Conservation (phyloP, 2,329 filamentous ascomycete species). For the Penicillium sp. region DNA sequence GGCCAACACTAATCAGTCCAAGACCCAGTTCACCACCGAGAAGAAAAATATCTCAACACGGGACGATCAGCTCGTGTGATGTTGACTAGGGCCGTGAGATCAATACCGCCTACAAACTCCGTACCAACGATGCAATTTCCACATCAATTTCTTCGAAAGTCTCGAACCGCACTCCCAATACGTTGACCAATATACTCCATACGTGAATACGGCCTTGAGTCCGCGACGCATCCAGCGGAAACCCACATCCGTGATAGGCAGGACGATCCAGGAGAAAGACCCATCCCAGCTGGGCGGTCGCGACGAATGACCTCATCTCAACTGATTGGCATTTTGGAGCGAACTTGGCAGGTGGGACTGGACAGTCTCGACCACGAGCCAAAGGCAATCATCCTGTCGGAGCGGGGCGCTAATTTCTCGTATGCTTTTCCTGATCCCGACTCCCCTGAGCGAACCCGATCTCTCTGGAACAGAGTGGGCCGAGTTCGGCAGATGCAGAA, state of each 20-base stretch:
- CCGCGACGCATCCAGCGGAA: neutral
- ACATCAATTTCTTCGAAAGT: too few species aligned
- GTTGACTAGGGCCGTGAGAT: neutral
- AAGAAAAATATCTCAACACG: conserved; percentile 5
- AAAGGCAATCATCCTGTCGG: conserved; percentile 16
- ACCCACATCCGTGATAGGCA: neutral
- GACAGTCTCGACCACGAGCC: conserved; percentile 18
- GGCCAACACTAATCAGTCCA: neutral
- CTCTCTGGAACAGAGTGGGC: neutral
- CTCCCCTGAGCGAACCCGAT: neutral
- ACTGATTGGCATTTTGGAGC: conserved; percentile 14
- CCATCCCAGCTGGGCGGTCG: neutral
- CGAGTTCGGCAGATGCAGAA: neutral
- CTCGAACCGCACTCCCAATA: neutral
- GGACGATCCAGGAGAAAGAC: conserved; percentile 1
- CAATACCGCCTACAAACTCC: too few species aligned
- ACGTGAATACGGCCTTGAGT: neutral
- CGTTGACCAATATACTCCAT: neutral
- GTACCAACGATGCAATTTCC: too few species aligned
- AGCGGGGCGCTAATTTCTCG: conserved; percentile 4
- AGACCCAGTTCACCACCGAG: neutral
- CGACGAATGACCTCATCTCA: neutral
- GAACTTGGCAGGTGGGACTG: conserved; percentile 16
- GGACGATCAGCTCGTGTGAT: conserved; percentile 4
- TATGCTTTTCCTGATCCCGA: neutral